phyloP scores from a whole-genome alignment of 2,329 filamentous ascomycete species.

The Colletotrichum destructivum region DNA sequence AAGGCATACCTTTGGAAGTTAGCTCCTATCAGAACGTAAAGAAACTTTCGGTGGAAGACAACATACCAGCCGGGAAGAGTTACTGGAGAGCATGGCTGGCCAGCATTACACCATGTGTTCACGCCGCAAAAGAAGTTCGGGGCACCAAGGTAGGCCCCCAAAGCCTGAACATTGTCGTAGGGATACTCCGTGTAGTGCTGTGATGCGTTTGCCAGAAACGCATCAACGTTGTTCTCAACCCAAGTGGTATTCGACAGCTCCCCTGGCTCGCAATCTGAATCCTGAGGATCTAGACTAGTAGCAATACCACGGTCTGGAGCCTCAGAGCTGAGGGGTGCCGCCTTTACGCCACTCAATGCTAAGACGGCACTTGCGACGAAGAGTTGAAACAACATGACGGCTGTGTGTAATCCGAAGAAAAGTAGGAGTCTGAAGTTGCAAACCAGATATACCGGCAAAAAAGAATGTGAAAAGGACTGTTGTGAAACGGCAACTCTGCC shows the following conservation, averaged over 20 bases:
- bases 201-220: constrained; percentile 3
- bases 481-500: too few relatives aligned
- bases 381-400: not conserved
- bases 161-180: constrained; percentile 36
- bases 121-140: constrained; percentile 43
- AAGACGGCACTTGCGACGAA: not conserved
- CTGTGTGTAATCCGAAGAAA: not conserved
- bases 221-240: not conserved
- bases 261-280: not conserved
- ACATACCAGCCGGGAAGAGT: constrained; percentile 35
- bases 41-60: not conserved
- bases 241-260: constrained; percentile 19
- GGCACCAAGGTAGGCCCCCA: constrained; percentile 34
- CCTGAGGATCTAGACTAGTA: not conserved
- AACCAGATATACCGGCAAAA: too few relatives aligned
- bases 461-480: too few relatives aligned
- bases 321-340: not conserved
- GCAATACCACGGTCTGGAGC: not conserved
- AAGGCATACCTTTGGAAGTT: constrained; percentile 27
- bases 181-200: constrained; percentile 8
- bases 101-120: constrained; percentile 37
- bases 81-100: constrained; percentile 42
- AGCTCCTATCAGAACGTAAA: not conserved
- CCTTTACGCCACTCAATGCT: not conserved
- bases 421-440: too few relatives aligned